Base-by-base conservation (phyloP, 2,329 filamentous ascomycete species). In the Diaporthe amygdali region DNA sequence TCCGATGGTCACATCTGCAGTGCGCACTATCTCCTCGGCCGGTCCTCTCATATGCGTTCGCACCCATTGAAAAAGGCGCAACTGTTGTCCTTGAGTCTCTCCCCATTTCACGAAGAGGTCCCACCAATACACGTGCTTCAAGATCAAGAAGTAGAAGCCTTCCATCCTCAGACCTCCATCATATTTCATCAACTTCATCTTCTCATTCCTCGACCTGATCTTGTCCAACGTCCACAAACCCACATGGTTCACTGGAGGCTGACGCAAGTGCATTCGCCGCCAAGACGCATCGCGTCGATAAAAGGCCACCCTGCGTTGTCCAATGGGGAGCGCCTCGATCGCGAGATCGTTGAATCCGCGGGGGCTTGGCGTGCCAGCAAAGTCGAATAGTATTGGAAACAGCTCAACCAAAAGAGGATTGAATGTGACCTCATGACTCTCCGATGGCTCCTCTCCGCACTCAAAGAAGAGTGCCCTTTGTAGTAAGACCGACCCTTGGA, bases 261-360 rank as follows among this genome's bases (percentile, higher is more conserved):
- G 67, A 20, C 67, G 54, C 20, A 69, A 1, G 2, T 69, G 54
- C 67, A 69, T 69, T 9, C 44, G 30, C 41, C 67, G 54, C 67
- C 67, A 69, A 10, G 54, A 61, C 9, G 54, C 67, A 51, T 32
- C 14, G 30, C 44, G 41, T 2, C 67, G 44, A 20, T 69, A 69
- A 49, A 63, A 61, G 2, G 67, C 66, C 5, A 25, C 27, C 44
- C 39, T 69, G 52, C n/a, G 66, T 3, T 20, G 30, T 17, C 66
- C 66, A 39, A 69, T 69, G 44, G 66, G 66, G 44, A 69, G 66
- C 22, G 44, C 66, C 32, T 69, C 66, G 30, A 69, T 22, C 30
- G 66, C 66, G 30, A 49, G 41, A 7, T 69, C 39, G 15, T 61
- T 69, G 41, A 59, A 51, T 14, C 52, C 52, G n/a, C 52, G 66